Evolutionary conservation across 805 yeast species (phyloP).

Genomic region (Saturnispora dispora): DNA sequence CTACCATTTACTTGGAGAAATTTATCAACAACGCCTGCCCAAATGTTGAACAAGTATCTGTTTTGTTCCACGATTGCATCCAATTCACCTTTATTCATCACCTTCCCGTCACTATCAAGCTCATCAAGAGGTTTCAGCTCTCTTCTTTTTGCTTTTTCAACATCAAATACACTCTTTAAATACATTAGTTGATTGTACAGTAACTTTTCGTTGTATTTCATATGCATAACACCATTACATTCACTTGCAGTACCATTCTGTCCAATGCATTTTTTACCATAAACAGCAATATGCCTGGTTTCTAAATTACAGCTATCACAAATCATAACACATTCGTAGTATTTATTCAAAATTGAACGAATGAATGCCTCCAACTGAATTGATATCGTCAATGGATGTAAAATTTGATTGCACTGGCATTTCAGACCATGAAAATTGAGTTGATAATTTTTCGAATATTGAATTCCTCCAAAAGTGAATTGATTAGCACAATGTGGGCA

Average conservation of each 20-base stretch:
- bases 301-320: conserved; percentile 85
- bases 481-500: conserved; percentile 52
- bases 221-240: conserved; percentile 76
- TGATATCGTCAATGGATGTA: conserved; percentile 48
- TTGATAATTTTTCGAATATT: conserved; percentile 49
- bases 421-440: conserved; percentile 61
- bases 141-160: conserved; percentile 59
- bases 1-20: conserved; percentile 80
- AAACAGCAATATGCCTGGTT: conserved; percentile 82
- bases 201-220: conserved; percentile 66
- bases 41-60: conserved; percentile 45
- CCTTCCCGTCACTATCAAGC: conserved; percentile 18
- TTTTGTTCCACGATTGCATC: conserved; percentile 77
- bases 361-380: conserved; percentile 69
- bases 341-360: conserved; percentile 58
- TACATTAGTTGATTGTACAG: conserved; percentile 82
- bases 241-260: conserved; percentile 49
- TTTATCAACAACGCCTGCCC: conserved; percentile 53
- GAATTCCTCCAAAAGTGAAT: conserved; percentile 70
- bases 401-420: conserved; percentile 52
- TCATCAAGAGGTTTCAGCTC: conserved; percentile 42
- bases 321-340: conserved; percentile 76
- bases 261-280: conserved; percentile 79
- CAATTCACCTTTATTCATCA: conserved; percentile 42
- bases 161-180: conserved; percentile 70